These are phyloP conservation scores for Aspergillus pseudoterreus DNA, from an alignment of 2,329 filamentous ascomycete genomes.

Conservation along the genomic window DNA sequence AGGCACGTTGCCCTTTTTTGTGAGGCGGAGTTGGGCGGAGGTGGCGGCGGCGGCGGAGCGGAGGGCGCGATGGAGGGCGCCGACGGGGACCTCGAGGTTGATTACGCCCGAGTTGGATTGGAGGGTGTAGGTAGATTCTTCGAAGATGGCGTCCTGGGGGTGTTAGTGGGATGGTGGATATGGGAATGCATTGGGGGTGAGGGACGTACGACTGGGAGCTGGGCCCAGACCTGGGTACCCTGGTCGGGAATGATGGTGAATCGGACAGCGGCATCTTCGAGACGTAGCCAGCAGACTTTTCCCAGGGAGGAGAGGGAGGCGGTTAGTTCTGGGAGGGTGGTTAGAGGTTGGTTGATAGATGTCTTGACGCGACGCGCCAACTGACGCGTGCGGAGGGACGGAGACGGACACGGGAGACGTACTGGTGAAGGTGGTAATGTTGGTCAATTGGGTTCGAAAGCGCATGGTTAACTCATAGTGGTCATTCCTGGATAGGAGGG, in stretches of 20 bases:
- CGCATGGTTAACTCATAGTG: conserved; percentile 24
- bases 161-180: background rate
- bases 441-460: conserved; percentile 30
- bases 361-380: conserved; percentile 8
- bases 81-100: conserved; percentile 92
- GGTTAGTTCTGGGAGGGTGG: conserved; percentile 51
- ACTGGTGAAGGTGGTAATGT: conserved; percentile 49
- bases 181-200: background rate
- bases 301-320: conserved; percentile 64
- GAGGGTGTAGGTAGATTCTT: conserved; percentile 68
- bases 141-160: conserved; percentile 74
- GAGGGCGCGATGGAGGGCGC: conserved; percentile 82
- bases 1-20: conserved; percentile 85
- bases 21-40: conserved; percentile 80
- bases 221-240: conserved; percentile 96
- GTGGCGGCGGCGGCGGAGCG: conserved; percentile 79
- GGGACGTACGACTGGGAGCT: conserved; percentile 44
- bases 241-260: conserved; percentile 95
- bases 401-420: conserved; percentile 23
- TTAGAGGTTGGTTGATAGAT: background rate
- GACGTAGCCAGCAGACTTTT: conserved; percentile 84
- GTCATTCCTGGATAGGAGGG: no score
- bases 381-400: background rate
- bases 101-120: conserved; percentile 91
- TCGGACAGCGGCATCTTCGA: conserved; percentile 81